Conservation (phyloP, 2,329 filamentous ascomycete genomes). For the Colletotrichum gloeosporioides region DNA sequence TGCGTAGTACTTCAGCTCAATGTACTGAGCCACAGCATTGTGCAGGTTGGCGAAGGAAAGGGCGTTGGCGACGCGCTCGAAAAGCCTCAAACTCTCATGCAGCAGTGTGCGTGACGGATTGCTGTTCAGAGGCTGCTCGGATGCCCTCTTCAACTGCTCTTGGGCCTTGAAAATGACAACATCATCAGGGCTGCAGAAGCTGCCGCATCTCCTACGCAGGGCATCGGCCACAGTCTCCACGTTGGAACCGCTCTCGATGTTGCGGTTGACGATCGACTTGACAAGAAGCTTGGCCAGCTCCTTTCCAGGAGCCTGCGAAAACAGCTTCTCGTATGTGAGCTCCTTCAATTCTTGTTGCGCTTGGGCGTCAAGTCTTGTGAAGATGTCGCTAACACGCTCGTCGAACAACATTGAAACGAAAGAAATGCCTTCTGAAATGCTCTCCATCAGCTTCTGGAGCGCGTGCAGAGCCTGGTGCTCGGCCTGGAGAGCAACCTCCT, state of each 20-base stretch:
- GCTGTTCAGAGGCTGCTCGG: slow-evolving; percentile 76
- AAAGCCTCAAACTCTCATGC: slow-evolving; percentile 87
- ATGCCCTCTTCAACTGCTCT: slow-evolving; percentile 88
- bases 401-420: slow-evolving; percentile 96
- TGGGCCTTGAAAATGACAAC: slow-evolving; percentile 98
- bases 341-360: slow-evolving; percentile 73
- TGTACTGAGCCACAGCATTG: slow-evolving; percentile 79
- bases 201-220: slow-evolving; percentile 89
- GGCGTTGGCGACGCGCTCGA: slow-evolving; percentile 85
- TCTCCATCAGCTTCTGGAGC: slow-evolving; percentile 82
- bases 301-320: slow-evolving; percentile 79
- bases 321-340: slow-evolving; percentile 87
- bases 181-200: slow-evolving; percentile 96
- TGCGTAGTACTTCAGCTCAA: slow-evolving; percentile 85
- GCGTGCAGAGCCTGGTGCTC: slow-evolving; percentile 93
- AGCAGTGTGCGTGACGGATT: slow-evolving; percentile 80
- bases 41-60: slow-evolving; percentile 82
- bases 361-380: slow-evolving; percentile 73
- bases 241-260: slow-evolving; percentile 95
- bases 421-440: slow-evolving; percentile 94
- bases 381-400: slow-evolving; percentile 89
- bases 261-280: slow-evolving; percentile 97
- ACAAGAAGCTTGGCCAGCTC: slow-evolving; percentile 93
- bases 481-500: slow-evolving; percentile 89
- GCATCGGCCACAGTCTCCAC: slow-evolving; percentile 97